Evolutionary conservation across 352 stramenopile genomes (phyloP).

Genomic region (Globisporangium recalcitrans): DNA sequence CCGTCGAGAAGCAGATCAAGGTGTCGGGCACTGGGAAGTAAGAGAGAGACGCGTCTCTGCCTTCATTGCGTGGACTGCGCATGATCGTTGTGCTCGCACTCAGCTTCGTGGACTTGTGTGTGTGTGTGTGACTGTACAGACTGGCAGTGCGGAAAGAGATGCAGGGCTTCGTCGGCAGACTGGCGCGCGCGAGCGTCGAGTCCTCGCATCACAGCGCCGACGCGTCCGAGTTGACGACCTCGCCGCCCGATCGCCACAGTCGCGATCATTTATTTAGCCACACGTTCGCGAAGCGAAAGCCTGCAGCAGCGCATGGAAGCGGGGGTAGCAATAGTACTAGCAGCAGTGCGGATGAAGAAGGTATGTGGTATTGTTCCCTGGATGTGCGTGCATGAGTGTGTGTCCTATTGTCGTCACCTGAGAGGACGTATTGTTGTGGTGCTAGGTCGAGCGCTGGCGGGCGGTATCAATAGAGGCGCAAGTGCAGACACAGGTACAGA

Average conservation of each 20-base stretch:
- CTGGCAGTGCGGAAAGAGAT: constrained; percentile 60
- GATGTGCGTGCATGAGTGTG: background rate
- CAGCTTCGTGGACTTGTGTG: background rate
- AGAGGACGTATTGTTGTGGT: background rate
- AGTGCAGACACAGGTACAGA: constrained; percentile 8
- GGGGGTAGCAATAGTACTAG: background rate
- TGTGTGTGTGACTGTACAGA: constrained; percentile 11
- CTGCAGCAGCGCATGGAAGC: background rate
- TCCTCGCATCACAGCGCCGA: constrained; percentile 19
- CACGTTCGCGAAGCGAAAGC: constrained; percentile 16
- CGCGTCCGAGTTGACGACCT: background rate
- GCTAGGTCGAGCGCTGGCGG: background rate
- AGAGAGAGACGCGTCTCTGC: constrained; percentile 3
- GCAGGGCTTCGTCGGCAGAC: constrained; percentile 58
- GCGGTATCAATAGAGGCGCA: constrained; percentile 19
- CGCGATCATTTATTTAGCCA: constrained; percentile 16
- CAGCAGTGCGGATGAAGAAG: background rate
- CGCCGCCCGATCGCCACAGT: constrained; percentile 8
- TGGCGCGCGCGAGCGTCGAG: constrained; percentile 51
- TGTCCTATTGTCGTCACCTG: background rate
- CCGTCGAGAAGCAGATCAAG: constrained; percentile 73
- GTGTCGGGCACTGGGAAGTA: constrained; percentile 61
- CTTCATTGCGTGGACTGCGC: background rate
- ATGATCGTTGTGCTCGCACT: background rate
- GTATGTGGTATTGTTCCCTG: background rate